Conservation (phyloP, 495 filamentous ascomycete species). For the Darksidea phi region DNA sequence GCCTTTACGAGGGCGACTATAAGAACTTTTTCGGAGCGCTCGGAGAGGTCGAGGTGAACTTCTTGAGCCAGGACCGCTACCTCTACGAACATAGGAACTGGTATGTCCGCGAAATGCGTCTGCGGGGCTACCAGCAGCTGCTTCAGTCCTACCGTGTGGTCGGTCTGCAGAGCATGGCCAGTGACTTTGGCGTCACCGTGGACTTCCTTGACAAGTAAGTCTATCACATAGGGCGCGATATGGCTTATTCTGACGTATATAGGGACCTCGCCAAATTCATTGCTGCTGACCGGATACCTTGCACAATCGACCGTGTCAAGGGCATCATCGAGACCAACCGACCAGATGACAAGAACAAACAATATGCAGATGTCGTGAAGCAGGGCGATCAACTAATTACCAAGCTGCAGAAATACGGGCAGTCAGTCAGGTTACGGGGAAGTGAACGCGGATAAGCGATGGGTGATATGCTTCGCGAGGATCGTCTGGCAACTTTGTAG, state of each 20-base stretch:
- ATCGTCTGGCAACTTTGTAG: neutral
- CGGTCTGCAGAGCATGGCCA: constrained; percentile 90
- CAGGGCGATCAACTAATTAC: constrained; percentile 96
- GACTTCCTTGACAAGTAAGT: constrained; percentile 90
- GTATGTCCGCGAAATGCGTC: constrained; percentile 97
- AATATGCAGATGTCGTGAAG: constrained; percentile 95
- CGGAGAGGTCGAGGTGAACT: constrained; percentile 87
- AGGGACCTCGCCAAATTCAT: constrained; percentile 97
- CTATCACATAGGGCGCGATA: constrained; percentile 17
- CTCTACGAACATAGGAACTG: constrained; percentile 89
- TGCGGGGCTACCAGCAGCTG: constrained; percentile 91
- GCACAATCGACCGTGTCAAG: constrained; percentile 95
- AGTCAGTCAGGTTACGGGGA: constrained; percentile 88
- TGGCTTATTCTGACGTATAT: constrained; percentile 21
- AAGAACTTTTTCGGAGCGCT: constrained; percentile 87
- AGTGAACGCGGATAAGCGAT: constrained; percentile 72
- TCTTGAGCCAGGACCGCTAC: constrained; percentile 91
- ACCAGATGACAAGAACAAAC: constrained; percentile 98
- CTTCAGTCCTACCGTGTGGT: constrained; percentile 98
- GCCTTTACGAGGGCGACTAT: constrained; percentile 90
- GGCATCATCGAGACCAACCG: constrained; percentile 97
- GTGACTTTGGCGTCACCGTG: constrained; percentile 90
- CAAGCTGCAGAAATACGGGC: constrained; percentile 98
- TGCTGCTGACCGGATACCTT: constrained; percentile 86
- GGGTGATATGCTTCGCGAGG: neutral